Percentiles rank a stretch among this genome's conserved stretches.
phyloP scores from a whole-genome alignment of 257 asterid species.

The Solanum bulbocastanum region DNA sequence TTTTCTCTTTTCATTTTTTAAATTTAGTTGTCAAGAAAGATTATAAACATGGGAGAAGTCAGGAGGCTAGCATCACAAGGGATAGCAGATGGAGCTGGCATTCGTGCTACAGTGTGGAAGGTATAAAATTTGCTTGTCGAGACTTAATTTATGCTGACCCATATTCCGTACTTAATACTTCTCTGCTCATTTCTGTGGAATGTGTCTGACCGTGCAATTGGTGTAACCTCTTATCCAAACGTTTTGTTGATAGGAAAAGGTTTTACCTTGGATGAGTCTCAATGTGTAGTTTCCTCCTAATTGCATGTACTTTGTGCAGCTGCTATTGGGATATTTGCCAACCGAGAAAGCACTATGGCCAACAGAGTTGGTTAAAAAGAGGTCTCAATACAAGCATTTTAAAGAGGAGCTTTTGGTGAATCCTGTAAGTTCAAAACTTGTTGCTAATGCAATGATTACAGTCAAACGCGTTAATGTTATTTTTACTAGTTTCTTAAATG shows the following conservation, averaged over 20 bases:
- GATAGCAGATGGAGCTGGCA: slow-evolving; percentile 80
- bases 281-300: not conserved
- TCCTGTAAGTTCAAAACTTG: slow-evolving; percentile 61
- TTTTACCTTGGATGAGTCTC: not conserved
- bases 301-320: slow-evolving; percentile 31
- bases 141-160: not conserved
- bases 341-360: slow-evolving; percentile 75
- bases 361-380: slow-evolving; percentile 70
- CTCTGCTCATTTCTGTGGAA: not conserved
- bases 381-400: slow-evolving; percentile 73
- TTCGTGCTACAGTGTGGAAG: slow-evolving; percentile 92
- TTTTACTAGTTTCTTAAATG: not conserved
- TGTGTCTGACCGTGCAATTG: not conserved
- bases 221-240: not conserved
- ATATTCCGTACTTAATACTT: not conserved
- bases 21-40: slow-evolving; percentile 66
- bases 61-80: slow-evolving; percentile 83
- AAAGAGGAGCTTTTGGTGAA: slow-evolving; percentile 90
- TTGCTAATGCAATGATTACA: not conserved
- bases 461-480: not conserved
- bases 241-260: not conserved
- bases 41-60: slow-evolving; percentile 67
- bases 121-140: slow-evolving; percentile 21
- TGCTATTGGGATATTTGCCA: slow-evolving; percentile 80
- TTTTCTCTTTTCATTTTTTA: slow-evolving; percentile 1